Conservation (phyloP, 257 asterid species). For the Petrea volubilis region DNA sequence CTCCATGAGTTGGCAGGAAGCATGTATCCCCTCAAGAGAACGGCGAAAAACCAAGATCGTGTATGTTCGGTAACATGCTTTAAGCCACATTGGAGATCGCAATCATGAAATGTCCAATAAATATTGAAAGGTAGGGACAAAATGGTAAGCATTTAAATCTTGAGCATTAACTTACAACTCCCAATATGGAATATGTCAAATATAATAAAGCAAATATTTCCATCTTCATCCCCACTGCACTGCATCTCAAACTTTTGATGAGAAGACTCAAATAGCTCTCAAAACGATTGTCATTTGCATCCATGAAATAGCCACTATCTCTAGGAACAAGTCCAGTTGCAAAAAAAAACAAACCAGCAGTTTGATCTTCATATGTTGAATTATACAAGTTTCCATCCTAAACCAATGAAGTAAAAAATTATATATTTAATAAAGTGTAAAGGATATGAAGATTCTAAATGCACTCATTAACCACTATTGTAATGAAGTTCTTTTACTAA, state of each 20-base stretch:
- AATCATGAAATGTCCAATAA: conserved; percentile 13
- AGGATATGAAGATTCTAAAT: conserved; percentile 13
- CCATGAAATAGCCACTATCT: too few species aligned
- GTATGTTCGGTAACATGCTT: conserved; percentile 60
- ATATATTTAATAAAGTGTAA: too few species aligned
- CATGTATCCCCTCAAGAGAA: conserved; percentile 39
- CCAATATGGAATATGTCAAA: conserved; percentile 96
- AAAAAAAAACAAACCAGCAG: too few species aligned
- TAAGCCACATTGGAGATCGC: conserved; percentile 21
- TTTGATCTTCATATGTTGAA: too few species aligned
- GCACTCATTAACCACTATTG: conserved; percentile 4
- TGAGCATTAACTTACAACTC: conserved; percentile 63
- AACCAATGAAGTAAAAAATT: too few species aligned
- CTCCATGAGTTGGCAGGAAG: too few species aligned
- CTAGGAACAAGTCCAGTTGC: too few species aligned
- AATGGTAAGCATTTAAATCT: conserved; percentile 3
- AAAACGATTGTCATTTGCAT: conserved; percentile 71
- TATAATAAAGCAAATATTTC: too few species aligned
- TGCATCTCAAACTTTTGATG: conserved; percentile 74
- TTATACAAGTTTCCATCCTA: too few species aligned
- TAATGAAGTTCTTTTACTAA: too few species aligned
- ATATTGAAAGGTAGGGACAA: conserved; percentile 17
- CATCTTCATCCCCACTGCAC: too few species aligned
- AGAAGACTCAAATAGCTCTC: conserved; percentile 84
- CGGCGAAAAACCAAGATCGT: conserved; percentile 43